Evolutionary conservation across 1,284 basidiomycete genomes (phyloP).

Genomic region (Malassezia restricta): DNA sequence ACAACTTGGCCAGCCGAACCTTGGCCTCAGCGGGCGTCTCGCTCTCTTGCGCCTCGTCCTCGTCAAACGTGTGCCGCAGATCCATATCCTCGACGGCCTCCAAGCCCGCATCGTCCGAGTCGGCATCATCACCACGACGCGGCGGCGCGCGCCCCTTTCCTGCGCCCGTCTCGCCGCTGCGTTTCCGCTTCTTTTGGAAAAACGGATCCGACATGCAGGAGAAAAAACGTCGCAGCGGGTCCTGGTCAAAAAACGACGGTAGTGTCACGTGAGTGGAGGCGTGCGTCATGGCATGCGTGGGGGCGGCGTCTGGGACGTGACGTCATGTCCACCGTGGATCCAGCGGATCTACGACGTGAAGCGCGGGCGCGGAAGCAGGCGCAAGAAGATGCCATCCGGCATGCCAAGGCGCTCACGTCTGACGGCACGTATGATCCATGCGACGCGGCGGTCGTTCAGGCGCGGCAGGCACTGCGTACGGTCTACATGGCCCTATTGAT

Average conservation of each 20-base stretch:
- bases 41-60: conserved; percentile 22
- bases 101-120: conserved; percentile 16
- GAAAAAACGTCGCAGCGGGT: background rate
- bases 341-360: conserved; percentile 21
- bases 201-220: conserved; percentile 41
- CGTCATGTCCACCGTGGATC: conserved; percentile 13
- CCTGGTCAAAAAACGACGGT: background rate
- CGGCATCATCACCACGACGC: conserved; percentile 10
- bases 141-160: background rate
- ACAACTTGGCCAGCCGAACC: conserved; percentile 74
- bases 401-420: conserved; percentile 16
- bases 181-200: conserved; percentile 46
- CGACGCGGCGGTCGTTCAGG: conserved; percentile 26
- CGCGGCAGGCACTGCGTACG: conserved; percentile 31
- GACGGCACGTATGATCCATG: conserved; percentile 10
- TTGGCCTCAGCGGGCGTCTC: conserved; percentile 89
- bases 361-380: conserved; percentile 22
- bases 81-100: conserved; percentile 31
- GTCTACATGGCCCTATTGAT: conserved; percentile 41
- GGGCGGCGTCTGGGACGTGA: background rate
- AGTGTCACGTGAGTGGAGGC: no score
- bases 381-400: conserved; percentile 22
- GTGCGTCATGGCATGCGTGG: no score
- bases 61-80: conserved; percentile 25
- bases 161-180: conserved; percentile 7